Percentiles rank a stretch among this genome's conserved stretches.
phyloP scores from a whole-genome alignment of 2,329 filamentous ascomycete species.

The Coleophoma crateriformis region DNA sequence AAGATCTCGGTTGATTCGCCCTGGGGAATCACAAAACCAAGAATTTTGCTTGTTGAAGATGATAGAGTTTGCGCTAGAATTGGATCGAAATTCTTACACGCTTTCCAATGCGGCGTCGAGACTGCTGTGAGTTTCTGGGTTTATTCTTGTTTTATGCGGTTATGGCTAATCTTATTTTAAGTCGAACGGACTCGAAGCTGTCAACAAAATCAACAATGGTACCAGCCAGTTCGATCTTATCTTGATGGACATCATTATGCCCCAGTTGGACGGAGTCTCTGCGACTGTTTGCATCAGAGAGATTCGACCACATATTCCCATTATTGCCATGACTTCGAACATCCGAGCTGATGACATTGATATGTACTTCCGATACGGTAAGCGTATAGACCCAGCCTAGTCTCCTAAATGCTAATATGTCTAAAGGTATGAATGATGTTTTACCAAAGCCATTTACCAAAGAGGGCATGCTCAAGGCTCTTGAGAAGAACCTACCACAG shows the following conservation, averaged over 20 bases:
- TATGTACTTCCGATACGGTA: conserved; percentile 95
- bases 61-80: conserved; percentile 63
- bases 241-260: conserved; percentile 97
- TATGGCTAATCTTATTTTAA: conserved; percentile 30
- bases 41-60: conserved; percentile 87
- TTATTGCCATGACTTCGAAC: conserved; percentile 98
- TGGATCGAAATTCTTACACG: conserved; percentile 60
- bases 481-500: conserved; percentile 84
- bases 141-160: neutral
- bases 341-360: conserved; percentile 95
- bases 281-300: conserved; percentile 91
- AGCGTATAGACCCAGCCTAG: conserved; percentile 28
- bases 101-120: conserved; percentile 62
- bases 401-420: conserved; percentile 12
- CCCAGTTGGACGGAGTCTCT: conserved; percentile 88
- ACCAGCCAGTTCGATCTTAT: conserved; percentile 58
- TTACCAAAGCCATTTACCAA: conserved; percentile 95
- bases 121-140: conserved; percentile 50
- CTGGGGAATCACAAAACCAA: conserved; percentile 61
- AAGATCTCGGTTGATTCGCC: conserved; percentile 35
- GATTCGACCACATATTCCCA: conserved; percentile 74
- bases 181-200: conserved; percentile 85
- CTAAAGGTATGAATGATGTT: conserved; percentile 90
- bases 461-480: conserved; percentile 75
- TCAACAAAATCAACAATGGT: conserved; percentile 66